These are phyloP conservation scores for Neurospora intermedia DNA, from an alignment of 495 filamentous ascomycete genomes.

Conservation along the genomic window DNA sequence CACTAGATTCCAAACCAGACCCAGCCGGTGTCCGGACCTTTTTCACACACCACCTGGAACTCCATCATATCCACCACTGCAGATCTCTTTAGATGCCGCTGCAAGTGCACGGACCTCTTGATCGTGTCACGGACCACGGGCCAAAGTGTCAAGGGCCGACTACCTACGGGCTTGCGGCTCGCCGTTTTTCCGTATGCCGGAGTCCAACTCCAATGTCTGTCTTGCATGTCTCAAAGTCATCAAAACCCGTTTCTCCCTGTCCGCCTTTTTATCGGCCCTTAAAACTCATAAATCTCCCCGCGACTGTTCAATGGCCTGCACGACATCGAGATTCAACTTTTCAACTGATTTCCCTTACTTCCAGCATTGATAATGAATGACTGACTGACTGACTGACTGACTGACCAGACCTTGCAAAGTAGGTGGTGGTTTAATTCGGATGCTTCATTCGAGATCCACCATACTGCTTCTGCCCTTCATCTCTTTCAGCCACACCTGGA, in stretches of 20 bases:
- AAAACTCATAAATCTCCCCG: background rate
- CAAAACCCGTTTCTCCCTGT: background rate
- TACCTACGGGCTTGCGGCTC: background rate
- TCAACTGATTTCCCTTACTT: background rate
- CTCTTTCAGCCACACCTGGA: background rate
- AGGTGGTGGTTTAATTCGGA: background rate
- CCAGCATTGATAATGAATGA: background rate
- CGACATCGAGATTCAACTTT: background rate
- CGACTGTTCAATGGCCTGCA: background rate
- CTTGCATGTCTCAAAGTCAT: background rate
- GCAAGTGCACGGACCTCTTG: background rate
- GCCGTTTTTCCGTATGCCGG: background rate
- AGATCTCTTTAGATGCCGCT: background rate
- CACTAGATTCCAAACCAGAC: background rate
- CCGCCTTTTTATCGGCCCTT: background rate
- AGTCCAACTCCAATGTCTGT: background rate
- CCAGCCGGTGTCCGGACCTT: too few relatives aligned
- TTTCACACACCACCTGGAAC: background rate
- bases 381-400: background rate
- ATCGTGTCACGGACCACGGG: background rate
- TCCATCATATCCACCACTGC: background rate
- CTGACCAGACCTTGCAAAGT: background rate
- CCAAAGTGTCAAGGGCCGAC: background rate
- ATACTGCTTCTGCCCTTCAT: background rate
- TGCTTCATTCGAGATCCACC: background rate